phyloP scores from a whole-genome alignment of 2,329 filamentous ascomycete species.

The Alternaria dauci region DNA sequence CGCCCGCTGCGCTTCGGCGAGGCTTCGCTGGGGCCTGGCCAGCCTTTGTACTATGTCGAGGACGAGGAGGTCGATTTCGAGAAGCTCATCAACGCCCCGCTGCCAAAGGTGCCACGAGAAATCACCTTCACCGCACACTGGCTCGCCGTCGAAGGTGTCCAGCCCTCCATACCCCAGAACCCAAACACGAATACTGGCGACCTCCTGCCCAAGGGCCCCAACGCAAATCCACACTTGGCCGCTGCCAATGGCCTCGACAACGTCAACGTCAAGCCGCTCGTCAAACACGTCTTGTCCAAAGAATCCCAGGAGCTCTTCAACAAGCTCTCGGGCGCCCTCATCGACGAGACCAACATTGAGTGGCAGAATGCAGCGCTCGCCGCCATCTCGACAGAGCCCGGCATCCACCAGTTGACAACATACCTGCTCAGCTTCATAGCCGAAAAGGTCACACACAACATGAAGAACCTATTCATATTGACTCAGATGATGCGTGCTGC shows the following conservation, averaged over 20 bases:
- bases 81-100: constrained; percentile 94
- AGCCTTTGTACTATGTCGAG: constrained; percentile 96
- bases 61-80: constrained; percentile 99
- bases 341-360: constrained; percentile 87
- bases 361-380: constrained; percentile 85
- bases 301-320: constrained; percentile 97
- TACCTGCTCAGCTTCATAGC: constrained; percentile 97
- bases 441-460: constrained; percentile 92
- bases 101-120: constrained; percentile 94
- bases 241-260: constrained; percentile 85
- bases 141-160: constrained; percentile 96
- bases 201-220: constrained; percentile 86
- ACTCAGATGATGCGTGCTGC: constrained; percentile 92
- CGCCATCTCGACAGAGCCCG: constrained; percentile 86
- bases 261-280: constrained; percentile 82
- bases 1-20: constrained; percentile 90
- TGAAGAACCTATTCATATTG: constrained; percentile 88
- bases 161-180: constrained; percentile 96
- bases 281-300: constrained; percentile 96
- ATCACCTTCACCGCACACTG: constrained; percentile 95
- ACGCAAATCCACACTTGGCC: constrained; percentile 84
- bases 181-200: constrained; percentile 89
- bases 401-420: constrained; percentile 91
- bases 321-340: constrained; percentile 86
- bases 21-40: constrained; percentile 89